Base-by-base conservation (phyloP, 768 basidiomycete genomes). In the Phallus indusiatus region DNA sequence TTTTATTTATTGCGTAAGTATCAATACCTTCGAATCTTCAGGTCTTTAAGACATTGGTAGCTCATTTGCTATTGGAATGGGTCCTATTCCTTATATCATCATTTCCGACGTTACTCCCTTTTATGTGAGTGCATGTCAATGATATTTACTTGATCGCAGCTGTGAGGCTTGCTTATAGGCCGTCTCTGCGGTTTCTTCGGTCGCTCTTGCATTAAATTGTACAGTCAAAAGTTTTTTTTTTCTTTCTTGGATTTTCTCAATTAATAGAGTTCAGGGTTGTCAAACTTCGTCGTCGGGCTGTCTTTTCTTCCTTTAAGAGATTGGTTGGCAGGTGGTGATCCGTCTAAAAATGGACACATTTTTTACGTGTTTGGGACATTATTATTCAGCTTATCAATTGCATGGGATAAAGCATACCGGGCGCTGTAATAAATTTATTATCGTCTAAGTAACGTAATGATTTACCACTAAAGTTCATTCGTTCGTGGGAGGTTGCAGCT, bases 21-120 rank as follows among this genome's bases (percentile, higher is more conserved):
- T 33, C 35, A 54, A 5, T 34, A 21, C 35, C 5, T 28, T 60
- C 51, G 54, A 52, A 11, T 47, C 18, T 21, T 24, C 9, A 42
- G 10, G 46, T 11, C 47, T 54, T n/a, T 56, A 53, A 28, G 49
- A 24, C 24, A 9, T 61, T 60, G 37, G 53, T 60, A 90, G 89
- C 71, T 88, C 90, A 0, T 97, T 94, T 70, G 90, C 94, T 1
- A 72, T 88, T 35, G 95, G 94, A 1, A 77, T 97, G 17, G 95
- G 95, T 0, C 94, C 95, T 1, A 74, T 97, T 35, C 94, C 95
- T 0, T 98, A 94, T 67, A 83, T 98, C 42, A 85, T 97, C 70
- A 84, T 95, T 34, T 84, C 93, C 16, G 94, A 97, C 67, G 83
- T 96, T 20, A 86, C 93, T 1, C 92, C 92, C 1, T 70, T 79